Base-by-base conservation (phyloP, 306 rosid species). In the Hylodesmum podocarpum region DNA sequence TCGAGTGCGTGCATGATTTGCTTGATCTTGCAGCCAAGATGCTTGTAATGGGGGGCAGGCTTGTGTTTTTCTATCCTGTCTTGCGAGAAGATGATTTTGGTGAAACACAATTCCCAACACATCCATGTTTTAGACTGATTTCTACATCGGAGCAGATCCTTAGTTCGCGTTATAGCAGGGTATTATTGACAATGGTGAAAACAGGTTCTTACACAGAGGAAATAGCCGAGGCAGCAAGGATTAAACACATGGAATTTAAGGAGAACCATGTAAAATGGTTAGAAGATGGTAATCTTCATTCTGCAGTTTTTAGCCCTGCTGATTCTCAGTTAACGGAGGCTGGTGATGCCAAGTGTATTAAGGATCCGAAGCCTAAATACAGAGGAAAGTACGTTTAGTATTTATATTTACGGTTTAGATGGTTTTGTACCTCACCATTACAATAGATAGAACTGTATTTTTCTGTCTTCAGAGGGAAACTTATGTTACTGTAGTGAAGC, bases 251-350 rank as follows among this genome's bases (percentile, higher is more conserved):
- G 0, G 97, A 95, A 24, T 95, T 95, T 81, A 86, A 79, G 84
- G 97, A 90, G 82, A 95, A 95, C 86, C 98, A 95, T 82, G 49
- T 90, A 4, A 95, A 90, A 79, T 95, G 98, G 97, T 81, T 92
- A 79, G 93, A 90, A 78, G 97, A 95, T 18, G 98, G 98, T 75
- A 95, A 95, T 81, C 98, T 95, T 81, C 98, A 92, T 82, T 89
- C 98, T 78, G 96, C 92, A 18, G 92, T 95, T 84, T 89, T 95
- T 65, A 90, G 91, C 74, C 92, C 96, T 0, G 71, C 61, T 6
- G 88, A 86, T 84, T 41, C 86, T 44, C 90, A 72, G 6, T 53
- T 78, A 66, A 61, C 49, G 0, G 86, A 68, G 13, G 74, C 80
- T 0, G 81, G 66, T 39, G 92, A 90, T 55, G 78, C 72, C 15